Conservation (phyloP, 78 protist genomes). For the Anaeramoeba flamelloides region DNA sequence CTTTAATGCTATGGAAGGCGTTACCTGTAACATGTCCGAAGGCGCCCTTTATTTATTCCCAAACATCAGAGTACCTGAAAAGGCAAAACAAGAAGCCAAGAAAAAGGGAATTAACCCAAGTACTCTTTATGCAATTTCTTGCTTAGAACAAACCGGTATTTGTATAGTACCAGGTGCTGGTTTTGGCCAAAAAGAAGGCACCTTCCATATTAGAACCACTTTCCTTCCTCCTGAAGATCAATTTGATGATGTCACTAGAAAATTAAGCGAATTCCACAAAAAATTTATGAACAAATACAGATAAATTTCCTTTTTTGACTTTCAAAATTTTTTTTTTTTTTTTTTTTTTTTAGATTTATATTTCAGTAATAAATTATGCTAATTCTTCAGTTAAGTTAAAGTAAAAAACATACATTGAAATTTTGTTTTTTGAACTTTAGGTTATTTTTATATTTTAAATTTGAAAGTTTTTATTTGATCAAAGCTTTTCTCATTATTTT, state of each 20-base stretch:
- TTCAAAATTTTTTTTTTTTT: too few species aligned
- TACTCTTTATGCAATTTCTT: slow-evolving; percentile 57
- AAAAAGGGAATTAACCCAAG: slow-evolving; percentile 59
- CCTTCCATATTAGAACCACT: slow-evolving; percentile 91
- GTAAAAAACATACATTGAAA: too few species aligned
- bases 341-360: too few species aligned
- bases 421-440: too few species aligned
- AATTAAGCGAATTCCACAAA: slow-evolving; percentile 15
- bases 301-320: too few species aligned
- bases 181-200: slow-evolving; percentile 81
- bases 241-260: slow-evolving; percentile 50
- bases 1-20: slow-evolving; percentile 12
- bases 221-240: slow-evolving; percentile 88
- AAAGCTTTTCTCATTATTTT: too few species aligned
- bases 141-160: slow-evolving; percentile 80
- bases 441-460: too few species aligned
- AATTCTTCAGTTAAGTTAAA: too few species aligned
- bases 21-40: slow-evolving; percentile 15
- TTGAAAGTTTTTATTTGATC: too few species aligned
- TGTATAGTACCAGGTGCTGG: slow-evolving; percentile 94
- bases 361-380: too few species aligned
- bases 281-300: background rate
- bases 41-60: slow-evolving; percentile 97
- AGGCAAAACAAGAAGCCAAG: slow-evolving; percentile 63
- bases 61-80: slow-evolving; percentile 56